These are phyloP conservation scores for Rhododendron ovatum DNA, from an alignment of 148 eudicot species.

Conservation along the genomic window DNA sequence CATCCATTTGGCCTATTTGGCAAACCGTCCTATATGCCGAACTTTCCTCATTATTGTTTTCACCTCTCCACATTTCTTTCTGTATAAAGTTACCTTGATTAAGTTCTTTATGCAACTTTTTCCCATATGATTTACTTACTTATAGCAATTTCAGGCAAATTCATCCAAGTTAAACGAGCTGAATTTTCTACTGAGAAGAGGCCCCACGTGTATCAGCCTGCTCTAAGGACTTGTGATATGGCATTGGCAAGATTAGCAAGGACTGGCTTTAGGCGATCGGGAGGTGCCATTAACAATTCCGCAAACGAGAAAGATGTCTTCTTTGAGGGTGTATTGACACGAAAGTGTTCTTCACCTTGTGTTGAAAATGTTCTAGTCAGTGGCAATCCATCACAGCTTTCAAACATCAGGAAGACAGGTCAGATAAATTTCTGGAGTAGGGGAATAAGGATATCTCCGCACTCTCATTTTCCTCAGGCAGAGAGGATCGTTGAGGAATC, in stretches of 20 bases:
- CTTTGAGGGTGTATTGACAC: slow-evolving; percentile 4
- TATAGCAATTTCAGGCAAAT: background rate
- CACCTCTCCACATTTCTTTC: background rate
- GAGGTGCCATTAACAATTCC: slow-evolving; percentile 22
- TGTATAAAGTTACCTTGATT: background rate
- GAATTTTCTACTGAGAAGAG: background rate
- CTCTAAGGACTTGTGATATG: slow-evolving; percentile 27
- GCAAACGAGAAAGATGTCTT: slow-evolving; percentile 7
- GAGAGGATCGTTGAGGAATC: slow-evolving; percentile 32
- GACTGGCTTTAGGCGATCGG: slow-evolving; percentile 45
- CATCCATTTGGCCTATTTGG: background rate
- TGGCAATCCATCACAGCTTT: slow-evolving; percentile 18
- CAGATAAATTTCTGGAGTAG: slow-evolving; percentile 32
- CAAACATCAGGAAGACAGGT: slow-evolving; percentile 13
- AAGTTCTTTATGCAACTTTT: background rate
- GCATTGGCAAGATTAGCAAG: slow-evolving; percentile 65
- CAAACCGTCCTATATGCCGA: background rate
- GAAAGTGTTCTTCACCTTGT: slow-evolving; percentile 11
- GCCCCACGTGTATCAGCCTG: background rate
- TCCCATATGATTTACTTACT: background rate
- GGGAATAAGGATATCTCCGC: slow-evolving; percentile 40
- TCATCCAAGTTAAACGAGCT: background rate
- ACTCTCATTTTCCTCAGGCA: slow-evolving; percentile 29
- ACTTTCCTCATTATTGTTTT: background rate
- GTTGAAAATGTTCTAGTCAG: slow-evolving; percentile 16